phyloP scores from a whole-genome alignment of 2,329 filamentous ascomycete species.

The Blumeria graminis region DNA sequence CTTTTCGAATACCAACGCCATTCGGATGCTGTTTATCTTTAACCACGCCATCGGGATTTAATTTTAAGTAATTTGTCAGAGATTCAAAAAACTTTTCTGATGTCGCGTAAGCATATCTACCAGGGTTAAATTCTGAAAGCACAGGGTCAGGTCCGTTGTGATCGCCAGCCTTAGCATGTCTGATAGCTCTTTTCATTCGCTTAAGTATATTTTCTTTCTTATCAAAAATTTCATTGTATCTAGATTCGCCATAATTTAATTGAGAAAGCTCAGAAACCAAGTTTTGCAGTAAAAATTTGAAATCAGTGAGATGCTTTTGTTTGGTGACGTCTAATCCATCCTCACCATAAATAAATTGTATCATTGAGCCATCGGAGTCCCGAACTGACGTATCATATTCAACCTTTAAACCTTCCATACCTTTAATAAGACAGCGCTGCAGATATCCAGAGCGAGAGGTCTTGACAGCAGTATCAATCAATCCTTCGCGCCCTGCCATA shows the following conservation, averaged over 20 bases:
- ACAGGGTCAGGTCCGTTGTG: conserved; percentile 42
- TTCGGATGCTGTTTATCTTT: conserved; percentile 21
- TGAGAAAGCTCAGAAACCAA: conserved; percentile 56
- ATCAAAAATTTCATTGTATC: conserved; percentile 37
- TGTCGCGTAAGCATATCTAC: conserved; percentile 58
- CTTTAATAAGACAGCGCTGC: conserved; percentile 92
- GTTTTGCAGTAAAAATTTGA: conserved; percentile 75
- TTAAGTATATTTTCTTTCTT: conserved; percentile 34
- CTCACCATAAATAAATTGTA: conserved; percentile 93
- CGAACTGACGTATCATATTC: conserved; percentile 87
- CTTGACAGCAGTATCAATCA: conserved; percentile 98
- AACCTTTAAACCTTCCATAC: conserved; percentile 83
- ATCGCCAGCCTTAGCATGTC: conserved; percentile 35
- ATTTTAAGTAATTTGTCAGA: conserved; percentile 54
- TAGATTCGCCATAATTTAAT: conserved; percentile 37
- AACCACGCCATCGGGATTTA: conserved; percentile 41
- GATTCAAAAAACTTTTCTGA: conserved; percentile 64
- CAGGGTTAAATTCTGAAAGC: conserved; percentile 47
- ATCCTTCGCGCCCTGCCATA: conserved; percentile 93
- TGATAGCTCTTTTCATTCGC: conserved; percentile 57
- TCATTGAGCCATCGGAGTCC: conserved; percentile 74
- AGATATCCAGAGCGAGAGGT: conserved; percentile 92
- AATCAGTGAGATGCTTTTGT: conserved; percentile 74
- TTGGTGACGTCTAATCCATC: conserved; percentile 89
- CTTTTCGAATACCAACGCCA: conserved; percentile 18